phyloP scores from a whole-genome alignment of 2,329 filamentous ascomycete species.

The Aspergillus spinulosporus region DNA sequence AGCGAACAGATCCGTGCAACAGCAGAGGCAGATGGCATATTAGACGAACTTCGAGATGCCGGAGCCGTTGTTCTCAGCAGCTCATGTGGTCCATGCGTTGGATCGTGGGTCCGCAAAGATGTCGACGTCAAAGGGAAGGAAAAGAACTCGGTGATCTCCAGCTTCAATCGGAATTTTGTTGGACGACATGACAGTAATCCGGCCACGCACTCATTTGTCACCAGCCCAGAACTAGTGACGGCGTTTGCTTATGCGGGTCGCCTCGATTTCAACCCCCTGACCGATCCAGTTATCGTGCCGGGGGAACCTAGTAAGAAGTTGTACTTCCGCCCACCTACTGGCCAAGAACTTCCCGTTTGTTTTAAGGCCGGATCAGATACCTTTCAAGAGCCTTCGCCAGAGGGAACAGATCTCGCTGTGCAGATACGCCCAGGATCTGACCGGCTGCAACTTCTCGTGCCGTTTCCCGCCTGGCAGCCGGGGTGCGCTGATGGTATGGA shows the following conservation, averaged over 20 bases:
- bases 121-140: conserved; percentile 71
- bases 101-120: conserved; percentile 87
- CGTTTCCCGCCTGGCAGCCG: conserved; percentile 39
- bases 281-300: conserved; percentile 4
- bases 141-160: conserved; percentile 91
- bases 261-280: conserved; percentile 23
- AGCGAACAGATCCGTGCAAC: conserved; percentile 93
- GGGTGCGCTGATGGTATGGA: conserved; percentile 72
- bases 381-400: conserved; percentile 19
- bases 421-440: conserved; percentile 19
- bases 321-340: conserved; percentile 88
- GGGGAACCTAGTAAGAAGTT: conserved; percentile 41
- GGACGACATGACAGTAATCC: conserved; percentile 93
- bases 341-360: conserved; percentile 70
- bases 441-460: conserved; percentile 21
- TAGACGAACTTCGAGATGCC: conserved; percentile 90
- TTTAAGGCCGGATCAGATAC: conserved; percentile 82
- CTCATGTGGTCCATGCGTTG: conserved; percentile 85
- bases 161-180: conserved; percentile 98
- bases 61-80: conserved; percentile 90
- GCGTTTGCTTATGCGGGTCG: conserved; percentile 74
- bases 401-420: conserved; percentile 14
- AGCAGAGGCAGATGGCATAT: conserved; percentile 80
- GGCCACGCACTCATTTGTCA: conserved; percentile 86
- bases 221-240: conserved; percentile 81